phyloP scores from a whole-genome alignment of 768 basidiomycete species.

The Sarcodon sp. region DNA sequence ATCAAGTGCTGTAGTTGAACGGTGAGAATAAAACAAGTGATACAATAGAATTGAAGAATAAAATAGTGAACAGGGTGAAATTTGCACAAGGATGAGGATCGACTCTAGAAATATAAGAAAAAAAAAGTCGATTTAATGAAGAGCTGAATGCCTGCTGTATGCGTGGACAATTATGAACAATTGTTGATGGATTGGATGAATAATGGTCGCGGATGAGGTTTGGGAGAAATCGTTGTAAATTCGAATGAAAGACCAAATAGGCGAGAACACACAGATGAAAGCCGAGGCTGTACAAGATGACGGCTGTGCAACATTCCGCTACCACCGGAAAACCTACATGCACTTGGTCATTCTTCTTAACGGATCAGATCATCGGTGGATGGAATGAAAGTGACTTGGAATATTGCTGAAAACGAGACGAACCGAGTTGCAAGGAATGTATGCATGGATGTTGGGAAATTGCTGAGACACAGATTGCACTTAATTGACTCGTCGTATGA shows the following conservation, averaged over 20 bases:
- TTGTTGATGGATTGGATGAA: constrained; percentile 25
- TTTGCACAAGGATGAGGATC: constrained; percentile 25
- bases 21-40: constrained; percentile 31
- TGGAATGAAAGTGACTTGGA: constrained; percentile 14
- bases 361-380: too few relatives aligned
- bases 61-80: constrained; percentile 58
- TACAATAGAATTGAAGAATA: constrained; percentile 70
- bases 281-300: constrained; percentile 10
- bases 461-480: constrained; percentile 30
- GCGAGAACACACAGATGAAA: constrained; percentile 8
- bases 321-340: background rate
- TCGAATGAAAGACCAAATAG: constrained; percentile 4
- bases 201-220: constrained; percentile 14
- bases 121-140: constrained; percentile 12
- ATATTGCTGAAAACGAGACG: constrained; percentile 40
- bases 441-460: constrained; percentile 26
- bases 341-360: too few relatives aligned
- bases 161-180: constrained; percentile 30
- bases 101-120: constrained; percentile 38
- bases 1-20: background rate
- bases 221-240: constrained; percentile 10
- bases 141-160: constrained; percentile 24
- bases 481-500: constrained; percentile 30
- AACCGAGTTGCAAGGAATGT: constrained; percentile 23
- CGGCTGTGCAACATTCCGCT: constrained; percentile 13